Evolutionary conservation across 1,284 basidiomycete genomes (phyloP), one percentile per base, ranked within the genome.

Genomic region (Clitocybe nebularis): DNA sequence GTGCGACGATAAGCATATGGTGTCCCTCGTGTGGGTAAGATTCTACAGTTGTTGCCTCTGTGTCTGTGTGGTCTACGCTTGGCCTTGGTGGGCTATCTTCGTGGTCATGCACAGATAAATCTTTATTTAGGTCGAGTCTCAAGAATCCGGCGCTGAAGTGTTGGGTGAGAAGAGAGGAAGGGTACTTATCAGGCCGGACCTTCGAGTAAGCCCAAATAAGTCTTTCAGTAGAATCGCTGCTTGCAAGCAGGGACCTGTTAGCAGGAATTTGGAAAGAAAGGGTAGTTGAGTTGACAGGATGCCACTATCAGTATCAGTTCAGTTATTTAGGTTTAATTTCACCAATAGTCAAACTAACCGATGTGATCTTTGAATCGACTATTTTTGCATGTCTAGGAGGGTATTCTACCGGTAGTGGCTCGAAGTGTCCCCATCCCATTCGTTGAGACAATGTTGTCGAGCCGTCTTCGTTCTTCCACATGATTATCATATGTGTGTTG

Each of bases 191-290:
- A 1, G 79, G 79, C 16, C 66, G 67, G 5, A 55, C 60, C 23
- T 67, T 62, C 0, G 72, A 69, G 51, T 73, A 74, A 3, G 81
- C 79, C 74, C 77, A 84, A 24, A 84, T 74, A 40, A 81, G 56
- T 11, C 55, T 48, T 51, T 75, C 69, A n/a, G 52, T 46, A 5
- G 56, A 58, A 39, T 60, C 55, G 25, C 51, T 54, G 45, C 54
- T 55, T 4, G 54, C 52, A 17, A 64, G 46, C 14, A 61, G 39
- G 0, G 66, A 61, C 37, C 60, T 50, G 55, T 69, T 66, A 56
- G 55, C 45, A 45, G 70, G 63, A 56, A 80, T 49, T 51, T 65
- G 51, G 57, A 73, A 72, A 0, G 68, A 56, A 25, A 67, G 57
- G 4, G 63, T 63, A 11, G 63, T 63, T 30, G 57, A 61, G 24